Evolutionary conservation across 2,329 filamentous ascomycete genomes (phyloP).

Genomic region (Lizonia empirigonia): DNA sequence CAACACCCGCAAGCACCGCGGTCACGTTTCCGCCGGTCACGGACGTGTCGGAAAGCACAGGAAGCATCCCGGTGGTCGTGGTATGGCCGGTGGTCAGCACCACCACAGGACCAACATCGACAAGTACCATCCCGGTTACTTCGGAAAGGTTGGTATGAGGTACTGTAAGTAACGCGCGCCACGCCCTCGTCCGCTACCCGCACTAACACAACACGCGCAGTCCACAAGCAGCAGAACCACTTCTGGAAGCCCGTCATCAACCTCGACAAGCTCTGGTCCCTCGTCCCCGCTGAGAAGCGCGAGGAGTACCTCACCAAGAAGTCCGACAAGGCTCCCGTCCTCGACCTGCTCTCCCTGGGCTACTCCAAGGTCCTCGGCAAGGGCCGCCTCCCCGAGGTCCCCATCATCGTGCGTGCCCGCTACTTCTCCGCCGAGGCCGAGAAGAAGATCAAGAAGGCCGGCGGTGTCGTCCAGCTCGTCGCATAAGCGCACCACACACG

Average conservation of each 20-base stretch:
- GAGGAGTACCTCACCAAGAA: conserved; percentile 87
- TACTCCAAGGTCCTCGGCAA: conserved; percentile 99
- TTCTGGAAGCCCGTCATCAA: conserved; percentile 99
- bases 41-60: conserved; percentile 99
- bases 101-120: conserved; percentile 94
- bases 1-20: conserved; percentile 64
- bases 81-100: conserved; percentile 97
- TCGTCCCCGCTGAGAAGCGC: conserved; percentile 90
- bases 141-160: conserved; percentile 84
- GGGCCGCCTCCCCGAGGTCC: conserved; percentile 91
- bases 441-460: conserved; percentile 98
- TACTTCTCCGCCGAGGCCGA: conserved; percentile 97
- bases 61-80: conserved; percentile 77
- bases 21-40: conserved; percentile 97
- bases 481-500: conserved; percentile 63
- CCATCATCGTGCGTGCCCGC: conserved; percentile 90
- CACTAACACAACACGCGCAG: conserved; percentile 4
- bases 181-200: conserved; percentile 55
- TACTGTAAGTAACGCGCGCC: conserved; percentile 41
- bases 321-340: conserved; percentile 91
- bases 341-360: conserved; percentile 95
- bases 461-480: conserved; percentile 93
- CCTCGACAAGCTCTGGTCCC: conserved; percentile 98
- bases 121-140: conserved; percentile 99
- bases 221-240: conserved; percentile 94